phyloP scores from a whole-genome alignment of 2,329 filamentous ascomycete genomes.

The Venturia carpophila region DNA sequence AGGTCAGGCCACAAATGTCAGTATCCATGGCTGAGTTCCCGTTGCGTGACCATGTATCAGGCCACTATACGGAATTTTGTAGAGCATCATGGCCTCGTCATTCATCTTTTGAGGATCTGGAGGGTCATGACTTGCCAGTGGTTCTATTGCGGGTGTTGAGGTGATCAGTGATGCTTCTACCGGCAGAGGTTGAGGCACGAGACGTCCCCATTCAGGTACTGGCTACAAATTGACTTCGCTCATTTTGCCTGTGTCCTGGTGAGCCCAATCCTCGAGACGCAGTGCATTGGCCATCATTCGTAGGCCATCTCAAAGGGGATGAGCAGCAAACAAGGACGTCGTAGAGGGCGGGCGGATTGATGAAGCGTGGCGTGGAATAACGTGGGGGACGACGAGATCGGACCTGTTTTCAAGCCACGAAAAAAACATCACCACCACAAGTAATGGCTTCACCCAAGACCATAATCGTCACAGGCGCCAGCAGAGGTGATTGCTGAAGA shows the following conservation, averaged over 20 bases:
- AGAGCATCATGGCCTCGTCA: neutral
- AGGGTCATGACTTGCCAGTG: neutral
- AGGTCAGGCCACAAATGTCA: neutral
- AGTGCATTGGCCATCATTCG: neutral
- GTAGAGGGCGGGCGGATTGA: neutral
- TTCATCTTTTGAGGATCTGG: neutral
- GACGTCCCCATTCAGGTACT: no score
- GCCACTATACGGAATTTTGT: neutral
- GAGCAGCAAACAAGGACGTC: neutral
- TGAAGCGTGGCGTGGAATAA: neutral
- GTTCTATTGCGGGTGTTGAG: neutral
- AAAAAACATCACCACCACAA: neutral
- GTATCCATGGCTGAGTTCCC: neutral
- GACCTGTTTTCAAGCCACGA: neutral
- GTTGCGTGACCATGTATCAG: neutral
- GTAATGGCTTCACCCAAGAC: conserved; percentile 29
- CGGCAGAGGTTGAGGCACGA: neutral
- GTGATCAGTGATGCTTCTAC: neutral
- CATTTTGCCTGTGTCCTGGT: neutral
- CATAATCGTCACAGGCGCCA: conserved; percentile 53
- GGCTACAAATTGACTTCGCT: no score
- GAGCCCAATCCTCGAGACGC: neutral
- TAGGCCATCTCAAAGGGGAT: neutral
- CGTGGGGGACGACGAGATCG: neutral
- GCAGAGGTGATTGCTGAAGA: conserved; percentile 40